A percentile compares a stretch with the other conserved stretches of the same genome.
Conservation (phyloP, 352 stramenopile genomes). For the Globisporangium canariense region DNA sequence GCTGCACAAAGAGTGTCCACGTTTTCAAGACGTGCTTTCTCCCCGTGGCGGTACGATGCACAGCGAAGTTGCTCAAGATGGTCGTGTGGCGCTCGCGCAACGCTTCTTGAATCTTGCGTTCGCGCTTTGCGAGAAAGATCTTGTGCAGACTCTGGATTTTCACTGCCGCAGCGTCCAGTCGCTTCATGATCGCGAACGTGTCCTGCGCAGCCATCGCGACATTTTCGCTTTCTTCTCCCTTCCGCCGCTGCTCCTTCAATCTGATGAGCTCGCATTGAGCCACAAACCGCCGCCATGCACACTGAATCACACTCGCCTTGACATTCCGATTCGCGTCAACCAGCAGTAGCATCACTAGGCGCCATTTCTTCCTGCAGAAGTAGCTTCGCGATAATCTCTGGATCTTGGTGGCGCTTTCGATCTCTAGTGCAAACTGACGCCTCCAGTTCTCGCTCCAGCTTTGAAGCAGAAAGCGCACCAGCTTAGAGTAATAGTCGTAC, state of each 20-base stretch:
- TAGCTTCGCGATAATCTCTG: slow-evolving; percentile 27
- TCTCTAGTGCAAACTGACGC: slow-evolving; percentile 37
- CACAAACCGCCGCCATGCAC: slow-evolving; percentile 32
- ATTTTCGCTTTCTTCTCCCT: slow-evolving; percentile 36
- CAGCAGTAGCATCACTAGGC: slow-evolving; percentile 15
- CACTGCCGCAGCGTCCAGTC: slow-evolving; percentile 33
- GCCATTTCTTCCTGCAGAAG: slow-evolving; percentile 22
- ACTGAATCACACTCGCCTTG: slow-evolving; percentile 41
- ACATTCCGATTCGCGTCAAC: slow-evolving; percentile 28
- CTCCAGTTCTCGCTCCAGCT: slow-evolving; percentile 39
- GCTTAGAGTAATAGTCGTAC: slow-evolving; percentile 36
- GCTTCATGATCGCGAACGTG: slow-evolving; percentile 30
- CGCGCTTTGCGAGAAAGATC: slow-evolving; percentile 34
- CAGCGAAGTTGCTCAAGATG: slow-evolving; percentile 35
- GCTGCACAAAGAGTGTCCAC: slow-evolving; percentile 38
- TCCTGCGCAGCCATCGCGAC: slow-evolving; percentile 42
- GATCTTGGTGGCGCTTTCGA: slow-evolving; percentile 29
- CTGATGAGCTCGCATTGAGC: slow-evolving; percentile 23
- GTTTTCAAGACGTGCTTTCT: slow-evolving; percentile 26
- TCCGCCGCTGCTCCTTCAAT: slow-evolving; percentile 24
- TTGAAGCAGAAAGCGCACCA: slow-evolving; percentile 46
- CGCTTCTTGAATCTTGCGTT: slow-evolving; percentile 29
- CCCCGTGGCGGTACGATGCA: slow-evolving; percentile 25
- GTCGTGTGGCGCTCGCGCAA: slow-evolving; percentile 35
- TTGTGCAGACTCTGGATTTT: slow-evolving; percentile 56